A percentile compares a stretch with the other conserved stretches of the same genome.
Evolutionary conservation across 2,329 filamentous ascomycete species (phyloP).

Genomic region (Didymosphaeria variabile): DNA sequence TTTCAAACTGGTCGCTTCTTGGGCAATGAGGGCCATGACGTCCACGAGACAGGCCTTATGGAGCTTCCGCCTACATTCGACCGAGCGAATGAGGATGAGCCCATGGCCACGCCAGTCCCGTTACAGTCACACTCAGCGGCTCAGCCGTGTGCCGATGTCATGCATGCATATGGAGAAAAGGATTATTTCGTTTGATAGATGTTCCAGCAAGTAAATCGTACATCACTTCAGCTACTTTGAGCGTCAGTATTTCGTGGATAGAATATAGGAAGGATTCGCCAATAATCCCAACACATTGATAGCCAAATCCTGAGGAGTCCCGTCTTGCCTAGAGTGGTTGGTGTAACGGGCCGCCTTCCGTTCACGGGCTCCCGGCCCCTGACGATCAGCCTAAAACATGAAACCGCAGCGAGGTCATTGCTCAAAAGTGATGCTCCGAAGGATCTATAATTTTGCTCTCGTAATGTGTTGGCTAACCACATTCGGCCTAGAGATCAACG

Average conservation of each 20-base stretch:
- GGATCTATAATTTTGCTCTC: not conserved
- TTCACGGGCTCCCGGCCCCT: not conserved
- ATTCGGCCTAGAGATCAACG: not conserved
- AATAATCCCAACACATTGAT: not conserved
- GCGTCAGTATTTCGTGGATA: not conserved
- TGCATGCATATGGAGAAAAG: not conserved
- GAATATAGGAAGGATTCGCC: not conserved
- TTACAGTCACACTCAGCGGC: not conserved
- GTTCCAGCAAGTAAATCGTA: not conserved
- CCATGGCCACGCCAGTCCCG: not conserved
- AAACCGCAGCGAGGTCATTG: not conserved
- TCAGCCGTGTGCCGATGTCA: not conserved
- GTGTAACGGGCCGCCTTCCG: not conserved
- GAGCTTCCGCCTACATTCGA: constrained; percentile 5
- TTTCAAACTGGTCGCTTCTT: constrained; percentile 5
- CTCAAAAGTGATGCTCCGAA: not conserved
- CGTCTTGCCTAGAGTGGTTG: not conserved
- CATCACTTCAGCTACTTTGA: not conserved
- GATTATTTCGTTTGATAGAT: not conserved
- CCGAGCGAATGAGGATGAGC: not conserved
- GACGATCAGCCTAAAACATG: not conserved
- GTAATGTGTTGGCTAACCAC: not conserved
- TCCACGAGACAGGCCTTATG: not conserved
- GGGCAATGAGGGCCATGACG: constrained; percentile 2
- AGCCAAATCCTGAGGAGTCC: not conserved